Evolutionary conservation across 441 rosid genomes (phyloP).

Genomic region (Mallotus japonicus): DNA sequence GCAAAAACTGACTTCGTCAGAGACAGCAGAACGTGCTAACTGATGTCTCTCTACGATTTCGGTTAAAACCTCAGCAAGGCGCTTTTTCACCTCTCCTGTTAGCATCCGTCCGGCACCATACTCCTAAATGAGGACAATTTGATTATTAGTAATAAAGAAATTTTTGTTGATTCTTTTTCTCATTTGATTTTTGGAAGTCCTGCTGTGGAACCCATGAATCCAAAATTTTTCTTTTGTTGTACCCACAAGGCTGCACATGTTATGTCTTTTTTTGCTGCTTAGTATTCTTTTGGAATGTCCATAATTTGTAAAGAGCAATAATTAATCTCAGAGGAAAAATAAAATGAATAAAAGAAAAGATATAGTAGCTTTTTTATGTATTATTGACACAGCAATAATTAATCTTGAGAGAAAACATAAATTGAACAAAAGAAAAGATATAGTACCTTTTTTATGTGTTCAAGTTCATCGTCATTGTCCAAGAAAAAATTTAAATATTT

Average conservation of each 20-base stretch:
- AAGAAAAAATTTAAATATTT: constrained; percentile 76
- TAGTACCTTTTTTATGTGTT: constrained; percentile 68
- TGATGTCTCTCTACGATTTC: constrained; percentile 81
- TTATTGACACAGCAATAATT: constrained; percentile 4
- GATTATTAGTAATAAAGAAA: neutral
- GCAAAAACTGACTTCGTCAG: constrained; percentile 60
- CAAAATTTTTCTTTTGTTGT: neutral
- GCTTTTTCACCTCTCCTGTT: constrained; percentile 79
- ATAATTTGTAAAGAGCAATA: neutral
- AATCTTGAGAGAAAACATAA: no score
- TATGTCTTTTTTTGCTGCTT: neutral
- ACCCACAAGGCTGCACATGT: neutral
- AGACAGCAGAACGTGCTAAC: constrained; percentile 73
- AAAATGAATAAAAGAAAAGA: neutral
- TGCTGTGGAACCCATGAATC: neutral
- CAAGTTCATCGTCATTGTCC: constrained; percentile 82
- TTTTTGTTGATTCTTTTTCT: neutral
- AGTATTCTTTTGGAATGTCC: neutral
- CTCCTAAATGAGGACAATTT: constrained; percentile 39
- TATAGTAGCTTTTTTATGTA: constrained; percentile 62
- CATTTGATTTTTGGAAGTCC: neutral
- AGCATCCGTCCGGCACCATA: constrained; percentile 82
- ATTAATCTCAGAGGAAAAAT: neutral
- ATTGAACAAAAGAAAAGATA: neutral
- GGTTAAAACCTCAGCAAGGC: constrained; percentile 62